Conservation (phyloP, 2,329 filamentous ascomycete species). For the Fusarium robinianum region DNA sequence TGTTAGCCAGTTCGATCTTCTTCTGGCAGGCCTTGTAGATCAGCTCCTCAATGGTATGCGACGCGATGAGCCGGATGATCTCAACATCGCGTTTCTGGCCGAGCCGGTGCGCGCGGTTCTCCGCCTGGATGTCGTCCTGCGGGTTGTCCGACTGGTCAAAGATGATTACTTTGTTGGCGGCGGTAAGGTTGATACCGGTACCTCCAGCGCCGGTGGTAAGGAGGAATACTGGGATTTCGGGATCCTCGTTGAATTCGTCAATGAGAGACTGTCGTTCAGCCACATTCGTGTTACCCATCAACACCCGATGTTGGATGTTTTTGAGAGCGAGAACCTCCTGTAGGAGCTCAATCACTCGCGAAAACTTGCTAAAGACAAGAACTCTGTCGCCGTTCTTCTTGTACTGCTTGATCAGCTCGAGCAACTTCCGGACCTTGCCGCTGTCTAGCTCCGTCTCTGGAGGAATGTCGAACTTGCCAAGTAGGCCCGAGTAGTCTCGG, state of each 20-base stretch:
- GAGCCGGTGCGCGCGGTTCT: slow-evolving; percentile 94
- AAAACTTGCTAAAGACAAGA: slow-evolving; percentile 92
- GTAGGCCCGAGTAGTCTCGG: slow-evolving; percentile 58
- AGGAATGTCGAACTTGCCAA: slow-evolving; percentile 58
- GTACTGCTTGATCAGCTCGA: slow-evolving; percentile 74
- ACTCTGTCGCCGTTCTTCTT: slow-evolving; percentile 81
- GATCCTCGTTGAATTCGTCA: slow-evolving; percentile 79
- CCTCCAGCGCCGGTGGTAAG: slow-evolving; percentile 92
- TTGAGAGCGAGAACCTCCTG: slow-evolving; percentile 77
- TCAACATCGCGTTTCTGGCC: slow-evolving; percentile 91
- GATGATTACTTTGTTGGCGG: slow-evolving; percentile 96
- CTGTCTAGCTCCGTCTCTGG: slow-evolving; percentile 61
- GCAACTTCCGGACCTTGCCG: slow-evolving; percentile 84
- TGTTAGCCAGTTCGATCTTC: slow-evolving; percentile 83
- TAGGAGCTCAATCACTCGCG: slow-evolving; percentile 87
- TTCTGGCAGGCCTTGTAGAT: slow-evolving; percentile 90
- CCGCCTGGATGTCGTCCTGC: slow-evolving; percentile 96
- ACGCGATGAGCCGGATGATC: slow-evolving; percentile 81
- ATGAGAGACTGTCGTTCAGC: slow-evolving; percentile 84
- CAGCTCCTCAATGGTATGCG: slow-evolving; percentile 86
- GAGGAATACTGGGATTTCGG: slow-evolving; percentile 84
- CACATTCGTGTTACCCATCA: slow-evolving; percentile 84
- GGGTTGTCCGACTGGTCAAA: slow-evolving; percentile 98
- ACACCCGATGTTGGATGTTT: slow-evolving; percentile 76
- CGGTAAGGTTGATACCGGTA: slow-evolving; percentile 95